These are phyloP conservation scores for Komagataella kurtzmanii DNA, from an alignment of 805 yeast species.

Conservation along the genomic window DNA sequence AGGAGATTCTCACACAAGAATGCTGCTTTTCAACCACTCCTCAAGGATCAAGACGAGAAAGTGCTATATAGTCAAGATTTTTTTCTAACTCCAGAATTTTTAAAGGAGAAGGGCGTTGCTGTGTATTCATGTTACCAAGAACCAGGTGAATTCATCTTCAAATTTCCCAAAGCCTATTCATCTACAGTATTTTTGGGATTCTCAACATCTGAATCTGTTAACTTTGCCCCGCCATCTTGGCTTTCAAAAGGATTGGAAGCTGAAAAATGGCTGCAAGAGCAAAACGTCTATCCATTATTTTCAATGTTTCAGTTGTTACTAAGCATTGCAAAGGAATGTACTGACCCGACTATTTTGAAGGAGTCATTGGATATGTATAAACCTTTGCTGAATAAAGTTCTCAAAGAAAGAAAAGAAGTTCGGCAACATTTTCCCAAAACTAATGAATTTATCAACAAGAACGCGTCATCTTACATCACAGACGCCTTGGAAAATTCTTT, in stretches of 20 bases:
- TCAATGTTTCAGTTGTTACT: slow-evolving; percentile 33
- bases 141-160: slow-evolving; percentile 48
- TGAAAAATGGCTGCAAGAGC: slow-evolving; percentile 34
- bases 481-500: slow-evolving; percentile 39
- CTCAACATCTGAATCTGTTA: slow-evolving; percentile 38
- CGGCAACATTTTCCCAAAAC: slow-evolving; percentile 15
- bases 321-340: slow-evolving; percentile 30
- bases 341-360: slow-evolving; percentile 22
- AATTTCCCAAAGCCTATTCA: slow-evolving; percentile 42
- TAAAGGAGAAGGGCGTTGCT: slow-evolving; percentile 34
- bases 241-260: slow-evolving; percentile 32
- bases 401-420: slow-evolving; percentile 24
- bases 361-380: slow-evolving; percentile 21
- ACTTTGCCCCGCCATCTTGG: slow-evolving; percentile 49
- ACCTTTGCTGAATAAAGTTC: slow-evolving; percentile 24
- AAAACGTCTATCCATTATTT: slow-evolving; percentile 36
- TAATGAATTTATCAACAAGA: slow-evolving; percentile 2
- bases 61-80: slow-evolving; percentile 18
- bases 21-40: slow-evolving; percentile 13
- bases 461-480: slow-evolving; percentile 25
- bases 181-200: slow-evolving; percentile 40
- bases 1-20: slow-evolving; percentile 18
- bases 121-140: slow-evolving; percentile 36
- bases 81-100: slow-evolving; percentile 33
- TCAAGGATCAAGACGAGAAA: slow-evolving; percentile 5